Evolutionary conservation across 163 green algal genomes (phyloP), one percentile per base, ranked within the genome.

Genomic region (Scenedesmus sp.): DNA sequence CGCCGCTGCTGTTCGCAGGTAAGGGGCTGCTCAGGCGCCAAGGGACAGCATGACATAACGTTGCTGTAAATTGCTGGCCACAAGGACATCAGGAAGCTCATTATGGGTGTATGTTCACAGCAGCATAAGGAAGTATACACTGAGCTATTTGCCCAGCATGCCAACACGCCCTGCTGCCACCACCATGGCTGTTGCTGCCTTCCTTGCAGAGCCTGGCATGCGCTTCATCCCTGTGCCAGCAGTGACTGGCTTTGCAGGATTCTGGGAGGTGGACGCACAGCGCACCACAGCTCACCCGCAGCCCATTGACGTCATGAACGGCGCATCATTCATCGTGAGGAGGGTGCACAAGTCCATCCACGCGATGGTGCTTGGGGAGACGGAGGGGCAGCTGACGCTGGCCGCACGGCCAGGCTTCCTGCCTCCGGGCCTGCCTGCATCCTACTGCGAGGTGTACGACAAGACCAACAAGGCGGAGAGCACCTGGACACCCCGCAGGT

Each of bases 181-280:
- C 16, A 30, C 30, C 30, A 76, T 81, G n/a, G 72, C 72, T n/a
- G 35, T 35, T 81, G 72, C 72, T 49, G 72, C 35, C 35, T 46
- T 9, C 15, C 72, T 13, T 49, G 72, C 72, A 81, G 72, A 44
- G 35, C 72, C 72, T 49, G 72, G 72, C 9, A 35, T 81, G 5
- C 35, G 37, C 35, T 81, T 81, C 18, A 30, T 81, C 35, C 72
- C 72, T 33, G 72, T 81, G 35, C 72, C 72, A 49, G 72, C 72
- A 81, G 72, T 81, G 72, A 81, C 72, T 4, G 72, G 72, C 72
- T 81, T 81, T 46, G 72, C 72, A 81, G 72, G 72, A 26, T 49
- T 81, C 35, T 81, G 72, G 72, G 72, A 51, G 37, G 35, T 81
- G 72, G 72, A 49, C 16, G 3, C 35, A 10, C 16, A 81, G 72